Percentiles rank a stretch among this genome's conserved stretches.
phyloP scores from a whole-genome alignment of 345 rosid genomes.

The Euphorbia peplus region DNA sequence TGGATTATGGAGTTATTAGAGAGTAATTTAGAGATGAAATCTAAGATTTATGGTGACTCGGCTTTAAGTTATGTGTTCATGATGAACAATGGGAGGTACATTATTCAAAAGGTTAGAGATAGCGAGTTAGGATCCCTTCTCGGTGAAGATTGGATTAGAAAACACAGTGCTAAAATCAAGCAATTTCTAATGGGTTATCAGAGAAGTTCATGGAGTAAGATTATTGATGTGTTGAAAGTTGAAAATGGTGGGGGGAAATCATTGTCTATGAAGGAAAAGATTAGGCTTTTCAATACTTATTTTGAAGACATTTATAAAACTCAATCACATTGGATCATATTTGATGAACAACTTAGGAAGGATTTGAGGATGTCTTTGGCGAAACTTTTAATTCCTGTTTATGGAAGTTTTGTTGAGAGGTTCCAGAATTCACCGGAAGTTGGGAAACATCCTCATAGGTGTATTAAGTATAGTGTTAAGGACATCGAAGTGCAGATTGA shows the following conservation, averaged over 20 bases:
- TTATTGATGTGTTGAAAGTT: constrained; percentile 44
- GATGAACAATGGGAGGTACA: constrained; percentile 86
- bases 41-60: constrained; percentile 67
- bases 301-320: background rate
- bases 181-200: constrained; percentile 39
- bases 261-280: background rate
- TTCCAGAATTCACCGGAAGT: background rate
- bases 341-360: background rate
- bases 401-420: background rate
- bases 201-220: constrained; percentile 73
- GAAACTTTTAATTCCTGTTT: background rate
- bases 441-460: background rate
- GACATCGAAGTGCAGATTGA: constrained; percentile 1
- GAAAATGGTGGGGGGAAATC: background rate
- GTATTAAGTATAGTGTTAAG: background rate
- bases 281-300: background rate
- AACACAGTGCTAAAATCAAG: constrained; percentile 45
- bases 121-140: constrained; percentile 62
- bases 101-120: constrained; percentile 79
- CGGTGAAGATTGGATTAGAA: constrained; percentile 83
- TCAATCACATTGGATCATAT: background rate
- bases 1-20: constrained; percentile 95
- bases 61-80: constrained; percentile 62
- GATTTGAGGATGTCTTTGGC: constrained; percentile 1
- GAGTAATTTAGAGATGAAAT: constrained; percentile 82